Percentiles rank a stretch among this genome's conserved stretches.
These are phyloP conservation scores for Plasmodium relictum DNA, from an alignment of 169 alveolate genomes.

Conservation along the genomic window DNA sequence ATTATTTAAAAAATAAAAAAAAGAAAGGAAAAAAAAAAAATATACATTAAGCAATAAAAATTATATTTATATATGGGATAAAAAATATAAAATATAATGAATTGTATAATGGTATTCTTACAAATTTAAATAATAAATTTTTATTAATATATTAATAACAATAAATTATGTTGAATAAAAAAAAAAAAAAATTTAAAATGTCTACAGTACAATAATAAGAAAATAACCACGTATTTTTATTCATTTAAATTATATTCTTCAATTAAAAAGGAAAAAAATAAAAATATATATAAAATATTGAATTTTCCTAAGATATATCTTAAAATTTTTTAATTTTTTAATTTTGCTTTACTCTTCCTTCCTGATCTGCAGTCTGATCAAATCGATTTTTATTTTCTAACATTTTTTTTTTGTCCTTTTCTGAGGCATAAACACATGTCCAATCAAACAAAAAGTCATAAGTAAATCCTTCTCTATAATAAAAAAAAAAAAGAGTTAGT, in stretches of 20 bases:
- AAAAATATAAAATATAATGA: no score
- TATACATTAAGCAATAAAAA: not conserved
- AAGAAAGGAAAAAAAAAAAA: not conserved
- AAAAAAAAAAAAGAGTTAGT: not conserved
- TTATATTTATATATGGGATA: not conserved
- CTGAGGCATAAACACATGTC: slow-evolving; percentile 92
- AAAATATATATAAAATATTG: slow-evolving; percentile 11
- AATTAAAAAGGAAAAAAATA: slow-evolving; percentile 14
- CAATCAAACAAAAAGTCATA: slow-evolving; percentile 97
- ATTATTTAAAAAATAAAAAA: slow-evolving; percentile 20
- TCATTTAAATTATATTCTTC: slow-evolving; percentile 26
- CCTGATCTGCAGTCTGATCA: slow-evolving; percentile 78
- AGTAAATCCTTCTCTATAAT: slow-evolving; percentile 92
- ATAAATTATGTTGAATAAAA: not conserved
- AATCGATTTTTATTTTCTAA: slow-evolving; percentile 77
- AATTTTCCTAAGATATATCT: slow-evolving; percentile 15
- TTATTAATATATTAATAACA: slow-evolving; percentile 7
- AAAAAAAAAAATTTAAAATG: slow-evolving; percentile 7
- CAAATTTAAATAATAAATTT: slow-evolving; percentile 35
- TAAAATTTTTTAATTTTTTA: slow-evolving; percentile 19
- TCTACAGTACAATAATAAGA: slow-evolving; percentile 23
- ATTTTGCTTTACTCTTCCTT: slow-evolving; percentile 78
- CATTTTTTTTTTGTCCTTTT: slow-evolving; percentile 77
- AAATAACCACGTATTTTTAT: slow-evolving; percentile 18
- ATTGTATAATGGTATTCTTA: slow-evolving; percentile 26